A percentile compares a stretch with the other conserved stretches of the same genome.
Evolutionary conservation across 495 filamentous ascomycete species (phyloP).

Genomic region (Hyaloscypha hepaticicola): DNA sequence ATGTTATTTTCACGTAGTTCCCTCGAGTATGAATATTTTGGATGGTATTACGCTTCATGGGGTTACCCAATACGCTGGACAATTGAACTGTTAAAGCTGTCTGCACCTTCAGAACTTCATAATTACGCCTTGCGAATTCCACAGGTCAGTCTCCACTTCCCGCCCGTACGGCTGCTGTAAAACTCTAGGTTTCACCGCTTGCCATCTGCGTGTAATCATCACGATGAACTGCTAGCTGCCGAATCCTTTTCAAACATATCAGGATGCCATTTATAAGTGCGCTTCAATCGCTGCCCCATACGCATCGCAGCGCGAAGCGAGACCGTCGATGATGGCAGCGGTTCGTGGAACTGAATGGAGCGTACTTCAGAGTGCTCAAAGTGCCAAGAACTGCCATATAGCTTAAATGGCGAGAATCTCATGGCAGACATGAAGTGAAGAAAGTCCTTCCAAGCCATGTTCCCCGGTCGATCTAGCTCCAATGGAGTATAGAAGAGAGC

Average conservation of each 20-base stretch:
- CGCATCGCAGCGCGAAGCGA: conserved; percentile 37
- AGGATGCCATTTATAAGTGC: conserved; percentile 40
- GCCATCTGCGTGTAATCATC: not conserved
- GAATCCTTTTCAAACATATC: not conserved
- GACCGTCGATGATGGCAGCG: conserved; percentile 48
- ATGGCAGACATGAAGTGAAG: conserved; percentile 48
- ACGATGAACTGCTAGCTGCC: not conserved
- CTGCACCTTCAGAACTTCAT: too few species aligned
- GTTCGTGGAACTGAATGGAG: conserved; percentile 54
- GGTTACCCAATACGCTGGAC: too few species aligned
- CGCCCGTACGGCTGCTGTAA: too few species aligned
- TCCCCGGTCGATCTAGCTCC: conserved; percentile 34
- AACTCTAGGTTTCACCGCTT: not conserved
- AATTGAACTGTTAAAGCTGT: too few species aligned
- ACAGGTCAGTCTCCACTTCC: too few species aligned
- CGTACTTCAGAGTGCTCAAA: conserved; percentile 43
- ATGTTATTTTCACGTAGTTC: too few species aligned
- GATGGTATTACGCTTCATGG: too few species aligned
- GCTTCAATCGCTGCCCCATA: conserved; percentile 43
- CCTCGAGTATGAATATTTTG: too few species aligned
- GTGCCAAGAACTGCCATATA: conserved; percentile 53
- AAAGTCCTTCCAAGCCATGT: conserved; percentile 51
- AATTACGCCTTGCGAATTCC: too few species aligned
- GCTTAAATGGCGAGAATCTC: conserved; percentile 46
- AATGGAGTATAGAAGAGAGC: conserved; percentile 43